Evolutionary conservation across 2,329 filamentous ascomycete genomes (phyloP), one percentile per base, ranked within the genome.

Genomic region (Sarocladium oryzae): DNA sequence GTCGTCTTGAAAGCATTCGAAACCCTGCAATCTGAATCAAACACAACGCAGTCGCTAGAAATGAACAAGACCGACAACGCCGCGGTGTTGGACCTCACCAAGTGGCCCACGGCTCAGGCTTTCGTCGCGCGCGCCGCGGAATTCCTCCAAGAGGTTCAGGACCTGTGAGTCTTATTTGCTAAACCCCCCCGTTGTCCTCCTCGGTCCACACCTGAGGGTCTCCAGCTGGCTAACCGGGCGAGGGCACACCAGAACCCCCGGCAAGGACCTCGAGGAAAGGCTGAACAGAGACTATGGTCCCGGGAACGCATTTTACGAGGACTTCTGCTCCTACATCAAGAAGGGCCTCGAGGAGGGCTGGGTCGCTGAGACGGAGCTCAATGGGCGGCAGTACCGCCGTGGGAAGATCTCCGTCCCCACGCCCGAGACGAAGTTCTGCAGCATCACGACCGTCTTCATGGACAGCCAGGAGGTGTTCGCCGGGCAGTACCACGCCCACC

Each of bases 401-500:
- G 66, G 66, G 8, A 74, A 72, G 52, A 70, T 81, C 53, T 61
- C 67, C 36, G 55, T 71, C 4, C 78, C 77, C 1, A 68, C 62
- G 2, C 62, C 67, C 8, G 66, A 69, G 32, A 80, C 71, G 24
- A 67, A 70, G 20, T 80, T 68, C 61, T 76, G 79, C 60, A 75
- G 71, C 56, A 78, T 81, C 58, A 81, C 78, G 2, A 74, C 76
- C 1, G 77, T 81, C 16, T 81, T 78, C 58, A 79, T 81, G 70
- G 68, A 78, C n/a, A 73, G 68, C 26, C 52, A 71, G 28, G 68
- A 71, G 5, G 69, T 66, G n/a, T 78, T 73, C 57, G 62, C 63
- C 4, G 77, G 77, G 2, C 76, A 80, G 60, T 78, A 81, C 57
- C 75, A 78, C 55, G 62, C 64, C 4, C 75, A 78, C 57, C 75